phyloP scores from a whole-genome alignment of 2,329 filamentous ascomycete genomes.

The Fusarium nematophilum region DNA sequence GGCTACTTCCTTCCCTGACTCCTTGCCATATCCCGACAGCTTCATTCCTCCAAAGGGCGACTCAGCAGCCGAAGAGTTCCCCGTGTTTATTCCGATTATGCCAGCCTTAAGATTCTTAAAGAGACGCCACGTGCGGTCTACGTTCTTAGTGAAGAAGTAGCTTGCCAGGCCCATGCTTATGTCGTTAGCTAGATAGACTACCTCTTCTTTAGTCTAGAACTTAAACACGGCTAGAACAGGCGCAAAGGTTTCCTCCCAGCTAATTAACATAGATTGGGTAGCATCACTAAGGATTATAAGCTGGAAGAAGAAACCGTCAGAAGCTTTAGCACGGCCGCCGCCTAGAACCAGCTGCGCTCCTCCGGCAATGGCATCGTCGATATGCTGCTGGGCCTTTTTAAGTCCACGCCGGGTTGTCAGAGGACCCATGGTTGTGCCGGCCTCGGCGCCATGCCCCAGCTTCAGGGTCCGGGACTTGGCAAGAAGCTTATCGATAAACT shows the following conservation, averaged over 20 bases:
- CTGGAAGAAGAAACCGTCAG: slow-evolving; percentile 27
- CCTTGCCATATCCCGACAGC: slow-evolving; percentile 33
- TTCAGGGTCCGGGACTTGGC: not conserved
- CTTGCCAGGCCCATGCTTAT: slow-evolving; percentile 25
- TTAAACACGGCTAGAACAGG: slow-evolving; percentile 25
- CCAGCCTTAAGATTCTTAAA: slow-evolving; percentile 34
- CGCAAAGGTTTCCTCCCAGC: slow-evolving; percentile 29
- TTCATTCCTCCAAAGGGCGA: slow-evolving; percentile 47
- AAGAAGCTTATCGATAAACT: slow-evolving; percentile 11
- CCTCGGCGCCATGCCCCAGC: slow-evolving; percentile 22
- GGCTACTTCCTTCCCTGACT: slow-evolving; percentile 55
- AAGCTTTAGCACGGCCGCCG: slow-evolving; percentile 2
- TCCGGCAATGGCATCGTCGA: slow-evolving; percentile 19
- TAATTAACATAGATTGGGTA: slow-evolving; percentile 8
- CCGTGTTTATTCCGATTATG: slow-evolving; percentile 32
- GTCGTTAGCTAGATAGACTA: slow-evolving; percentile 20
- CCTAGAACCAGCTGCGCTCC: slow-evolving; percentile 20
- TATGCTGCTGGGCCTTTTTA: slow-evolving; percentile 8
- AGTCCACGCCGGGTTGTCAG: slow-evolving; percentile 27
- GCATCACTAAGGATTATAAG: slow-evolving; percentile 27
- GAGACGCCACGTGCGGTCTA: slow-evolving; percentile 16
- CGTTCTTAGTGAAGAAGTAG: slow-evolving; percentile 31
- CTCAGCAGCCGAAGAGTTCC: slow-evolving; percentile 49
- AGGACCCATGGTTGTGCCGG: slow-evolving; percentile 17
- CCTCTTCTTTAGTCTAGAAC: slow-evolving; percentile 33